These are phyloP conservation scores for Colletotrichum gigasporum DNA, from an alignment of 2,329 filamentous ascomycete genomes.

Conservation along the genomic window DNA sequence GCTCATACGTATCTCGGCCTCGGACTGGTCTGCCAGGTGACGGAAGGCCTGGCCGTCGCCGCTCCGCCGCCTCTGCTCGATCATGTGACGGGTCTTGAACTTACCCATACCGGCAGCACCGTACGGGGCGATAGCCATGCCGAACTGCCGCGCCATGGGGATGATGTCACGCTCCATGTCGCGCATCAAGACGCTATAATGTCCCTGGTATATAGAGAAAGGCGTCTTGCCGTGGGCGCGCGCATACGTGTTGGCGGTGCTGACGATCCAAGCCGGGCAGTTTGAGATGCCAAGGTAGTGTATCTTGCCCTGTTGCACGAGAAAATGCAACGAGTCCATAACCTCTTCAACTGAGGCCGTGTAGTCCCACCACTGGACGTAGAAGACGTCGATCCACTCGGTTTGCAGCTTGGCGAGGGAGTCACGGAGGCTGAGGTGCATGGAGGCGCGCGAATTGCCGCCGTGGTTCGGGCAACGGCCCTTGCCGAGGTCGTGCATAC, in stretches of 20 bases:
- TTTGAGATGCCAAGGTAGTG: slow-evolving; percentile 51
- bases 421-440: slow-evolving; percentile 52
- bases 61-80: too few species aligned
- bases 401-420: slow-evolving; percentile 55
- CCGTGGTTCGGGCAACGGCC: slow-evolving; percentile 50
- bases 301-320: slow-evolving; percentile 50
- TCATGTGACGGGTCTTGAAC: slow-evolving; percentile 48
- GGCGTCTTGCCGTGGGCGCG: slow-evolving; percentile 42
- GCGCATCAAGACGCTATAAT: slow-evolving; percentile 43
- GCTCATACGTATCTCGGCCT: too few species aligned
- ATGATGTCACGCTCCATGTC: slow-evolving; percentile 52
- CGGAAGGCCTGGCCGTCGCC: too few species aligned
- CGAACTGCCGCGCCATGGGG: slow-evolving; percentile 50
- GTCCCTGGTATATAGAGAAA: slow-evolving; percentile 49
- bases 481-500: slow-evolving; percentile 45
- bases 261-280: slow-evolving; percentile 49
- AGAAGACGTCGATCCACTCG: slow-evolving; percentile 53
- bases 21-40: too few species aligned
- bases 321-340: slow-evolving; percentile 49
- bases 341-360: slow-evolving; percentile 51
- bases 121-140: slow-evolving; percentile 67
- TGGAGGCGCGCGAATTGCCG: slow-evolving; percentile 52
- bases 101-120: slow-evolving; percentile 63
- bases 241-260: slow-evolving; percentile 48
- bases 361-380: slow-evolving; percentile 54